Evolutionary conservation across 2,329 filamentous ascomycete genomes (phyloP).

Genomic region (Sporothrix pallida): DNA sequence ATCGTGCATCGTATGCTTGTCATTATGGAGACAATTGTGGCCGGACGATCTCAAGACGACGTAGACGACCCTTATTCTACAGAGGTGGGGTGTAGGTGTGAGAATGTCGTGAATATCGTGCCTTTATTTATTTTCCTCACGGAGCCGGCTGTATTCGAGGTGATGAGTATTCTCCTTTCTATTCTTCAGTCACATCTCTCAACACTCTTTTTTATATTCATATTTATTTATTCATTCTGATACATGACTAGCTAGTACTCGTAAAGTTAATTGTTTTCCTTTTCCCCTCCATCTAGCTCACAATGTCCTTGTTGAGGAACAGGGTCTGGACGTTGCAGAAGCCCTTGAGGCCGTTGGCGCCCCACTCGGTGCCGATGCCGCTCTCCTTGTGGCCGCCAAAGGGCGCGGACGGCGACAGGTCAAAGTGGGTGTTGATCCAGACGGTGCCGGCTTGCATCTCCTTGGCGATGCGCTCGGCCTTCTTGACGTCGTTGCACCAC

Average conservation of each 20-base stretch:
- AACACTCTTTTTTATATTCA: neutral
- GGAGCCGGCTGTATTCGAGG: too few relatives aligned
- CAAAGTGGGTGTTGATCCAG: conserved; percentile 58
- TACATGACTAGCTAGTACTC: too few relatives aligned
- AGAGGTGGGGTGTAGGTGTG: too few relatives aligned
- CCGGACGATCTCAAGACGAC: too few relatives aligned
- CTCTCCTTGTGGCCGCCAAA: conserved; percentile 60
- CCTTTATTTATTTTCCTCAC: too few relatives aligned
- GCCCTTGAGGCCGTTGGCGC: conserved; percentile 44
- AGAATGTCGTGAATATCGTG: too few relatives aligned
- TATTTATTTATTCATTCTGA: neutral
- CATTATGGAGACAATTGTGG: too few relatives aligned
- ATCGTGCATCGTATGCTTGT: too few relatives aligned
- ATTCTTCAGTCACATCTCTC: too few relatives aligned
- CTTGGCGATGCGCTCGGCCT: conserved; percentile 54
- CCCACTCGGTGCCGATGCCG: conserved; percentile 54
- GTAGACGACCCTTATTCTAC: too few relatives aligned
- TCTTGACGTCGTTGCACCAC: conserved; percentile 55
- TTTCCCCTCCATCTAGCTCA: neutral
- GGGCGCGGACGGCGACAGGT: conserved; percentile 46
- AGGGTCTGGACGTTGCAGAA: conserved; percentile 41
- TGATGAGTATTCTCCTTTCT: too few relatives aligned
- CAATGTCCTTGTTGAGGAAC: conserved; percentile 14
- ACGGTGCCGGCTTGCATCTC: conserved; percentile 59
- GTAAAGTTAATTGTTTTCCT: neutral